Evolutionary conservation across 2,329 filamentous ascomycete species (phyloP), one percentile per base, ranked within the genome.

Genomic region (Talaromyces sp.): DNA sequence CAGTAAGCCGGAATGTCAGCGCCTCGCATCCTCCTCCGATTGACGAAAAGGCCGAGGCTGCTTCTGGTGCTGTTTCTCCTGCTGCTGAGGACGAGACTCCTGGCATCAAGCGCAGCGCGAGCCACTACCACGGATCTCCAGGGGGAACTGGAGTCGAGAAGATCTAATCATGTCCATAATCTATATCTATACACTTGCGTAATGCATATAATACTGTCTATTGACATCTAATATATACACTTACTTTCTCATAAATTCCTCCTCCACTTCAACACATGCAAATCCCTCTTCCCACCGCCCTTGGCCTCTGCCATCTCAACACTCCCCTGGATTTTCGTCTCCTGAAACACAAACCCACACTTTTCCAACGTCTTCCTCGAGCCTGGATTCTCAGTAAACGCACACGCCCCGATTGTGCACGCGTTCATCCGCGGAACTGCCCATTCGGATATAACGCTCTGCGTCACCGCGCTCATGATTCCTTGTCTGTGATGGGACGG

Each of bases 341-440:
- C 25, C 32, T 65, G 58, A 22, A 62, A 30, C 33, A 62, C 32
- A 59, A 73, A 73, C 42, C 68, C 67, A 55, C 70, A 71, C 59
- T 72, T 72, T 51, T 65, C 63, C 59, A 73, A 67, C 4, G 73
- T 70, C 25, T 61, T 63, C 33, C 62, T 25, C 58, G 71, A 73
- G 2, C 67, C 63, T n/a, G 33, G 36, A 47, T 73, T 73, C 2
- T 64, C 68, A 9, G 65, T 65, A 59, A 68, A 69, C 28, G 63
- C 65, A 10, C 57, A 66, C 5, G 59, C 62, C 60, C 61, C 67
- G 22, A 73, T 22, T 4, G 47, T 53, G 7, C 62, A 65, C 17
- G 64, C 63, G 32, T 73, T 72, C 69, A 72, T 69, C n/a, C 64
- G 62, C 9, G 71, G 71, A 4, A 73, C 44, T 7, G 64, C 65